Base-by-base conservation (phyloP, 2,329 filamentous ascomycete genomes). In the Cryphonectria carpinicola region DNA sequence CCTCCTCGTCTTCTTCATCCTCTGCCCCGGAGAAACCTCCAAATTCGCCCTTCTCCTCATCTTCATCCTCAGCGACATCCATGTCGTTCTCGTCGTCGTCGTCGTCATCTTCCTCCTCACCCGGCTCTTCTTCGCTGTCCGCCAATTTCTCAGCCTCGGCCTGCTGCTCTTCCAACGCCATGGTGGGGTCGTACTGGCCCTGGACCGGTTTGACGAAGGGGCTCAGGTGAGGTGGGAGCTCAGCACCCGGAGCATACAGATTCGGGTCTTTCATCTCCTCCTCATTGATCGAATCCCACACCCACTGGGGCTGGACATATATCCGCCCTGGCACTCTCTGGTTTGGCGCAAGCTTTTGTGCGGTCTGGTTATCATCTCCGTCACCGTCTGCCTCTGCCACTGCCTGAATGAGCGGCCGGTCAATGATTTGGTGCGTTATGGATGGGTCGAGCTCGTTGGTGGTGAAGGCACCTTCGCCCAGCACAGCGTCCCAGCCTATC, bases 231-330 rank as follows among this genome's bases (percentile, higher is more conserved):
- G 96, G 96, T 32, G 96, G 96, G 43, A 99, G 86, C 75, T 93
- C 91, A 25, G 95, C 92, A 25, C 96, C 96, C 1, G 96, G 96
- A 0, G 92, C 93, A 78, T 99, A 99, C 49, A 95, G 82, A 78
- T 98, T 94, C 43, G 95, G 89, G 74, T 92, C 88, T 80, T 98
- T 90, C 69, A 99, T 84, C 81, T 95, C 94, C 73, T 94, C 93
- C 62, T 96, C 93, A 80, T 99, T 99, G 80, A 97, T 84, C 77
- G 93, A 95, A 79, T 99, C 96, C 96, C 96, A 99, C 4, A 99
- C 90, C 95, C 97, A 99, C 80, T 99, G 96, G 28, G 96, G 96
- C 83, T 99, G 96, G 69, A 99, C 84, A 76, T 99, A 99, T 74
- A 90, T 94, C 74, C 96, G 88, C 49, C 95, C 95, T n/a, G 95